phyloP scores from a whole-genome alignment of 2,329 filamentous ascomycete species.

The Sporothrix pseudoabietina region DNA sequence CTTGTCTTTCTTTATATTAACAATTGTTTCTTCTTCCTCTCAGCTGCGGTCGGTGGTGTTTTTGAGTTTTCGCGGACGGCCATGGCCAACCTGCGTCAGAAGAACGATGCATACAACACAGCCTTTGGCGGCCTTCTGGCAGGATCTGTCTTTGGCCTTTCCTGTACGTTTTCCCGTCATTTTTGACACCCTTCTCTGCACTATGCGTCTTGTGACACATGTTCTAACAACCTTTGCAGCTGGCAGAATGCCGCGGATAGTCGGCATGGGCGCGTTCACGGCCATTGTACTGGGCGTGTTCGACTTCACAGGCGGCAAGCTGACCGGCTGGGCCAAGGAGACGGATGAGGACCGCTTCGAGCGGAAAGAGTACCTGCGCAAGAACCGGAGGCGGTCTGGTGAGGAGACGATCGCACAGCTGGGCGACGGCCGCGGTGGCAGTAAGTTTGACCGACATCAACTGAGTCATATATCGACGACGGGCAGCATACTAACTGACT shows the following conservation, averaged over 20 bases:
- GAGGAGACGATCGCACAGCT: conserved; percentile 80
- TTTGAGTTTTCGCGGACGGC: conserved; percentile 78
- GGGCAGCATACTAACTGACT: neutral
- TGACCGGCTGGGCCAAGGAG: conserved; percentile 50
- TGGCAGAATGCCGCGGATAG: conserved; percentile 67
- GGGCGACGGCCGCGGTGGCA: conserved; percentile 80
- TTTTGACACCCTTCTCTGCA: neutral
- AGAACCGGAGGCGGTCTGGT: conserved; percentile 70
- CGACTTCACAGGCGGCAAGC: conserved; percentile 67
- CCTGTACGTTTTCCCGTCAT: conserved; percentile 56
- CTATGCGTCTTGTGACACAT: neutral
- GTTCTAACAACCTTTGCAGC: conserved; percentile 45
- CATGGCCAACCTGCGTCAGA: conserved; percentile 81
- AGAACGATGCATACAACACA: conserved; percentile 76
- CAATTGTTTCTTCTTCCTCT: conserved; percentile 23
- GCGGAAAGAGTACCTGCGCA: conserved; percentile 72
- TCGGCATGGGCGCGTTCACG: conserved; percentile 65
- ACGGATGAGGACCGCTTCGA: conserved; percentile 70
- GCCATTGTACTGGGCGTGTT: conserved; percentile 63
- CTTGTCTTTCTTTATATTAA: neutral
- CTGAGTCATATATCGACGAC: neutral
- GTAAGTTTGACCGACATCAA: conserved; percentile 20
- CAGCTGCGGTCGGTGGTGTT: conserved; percentile 71
- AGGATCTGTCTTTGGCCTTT: conserved; percentile 71
- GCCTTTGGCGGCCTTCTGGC: conserved; percentile 75